Base-by-base conservation (phyloP, 2,329 filamentous ascomycete species). In the Botrytis pseudocinerea region DNA sequence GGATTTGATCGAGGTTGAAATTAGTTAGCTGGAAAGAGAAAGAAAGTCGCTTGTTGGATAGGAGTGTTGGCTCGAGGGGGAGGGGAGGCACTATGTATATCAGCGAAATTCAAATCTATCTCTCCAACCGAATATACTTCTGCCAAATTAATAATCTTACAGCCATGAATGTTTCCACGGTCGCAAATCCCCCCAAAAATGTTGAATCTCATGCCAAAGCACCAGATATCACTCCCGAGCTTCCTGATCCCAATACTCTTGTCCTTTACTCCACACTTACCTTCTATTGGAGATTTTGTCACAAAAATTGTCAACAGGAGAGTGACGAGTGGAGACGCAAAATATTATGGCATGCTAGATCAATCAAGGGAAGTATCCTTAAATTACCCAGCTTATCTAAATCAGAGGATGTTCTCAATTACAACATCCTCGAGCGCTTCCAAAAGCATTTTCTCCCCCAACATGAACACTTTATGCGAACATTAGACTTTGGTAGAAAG, bases 81-180 rank as follows among this genome's bases (percentile, higher is more conserved):
- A 35, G 32, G 4, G 32, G 32, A 4, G 32, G 32, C 32, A 35
- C 32, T 35, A 35, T 35, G 32, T 35, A 35, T 35, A 35, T 35
- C 4, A 35, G 32, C 32, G 32, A n/a, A n/a, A n/a, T n/a, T n/a
- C 46, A 14, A n/a, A 51, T 25, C 46, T 12, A 25, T 12, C 44
- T 5, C 46, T 51, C 22, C 10, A 51, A 51, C 10, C 12, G 2
- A 14, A n/a, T n/a, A n/a, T n/a, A 0, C 5, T 10, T 51, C 2
- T 16, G 1, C 5, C 12, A 51, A 51, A n/a, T 0, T 12, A 14
- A n/a, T 7, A 51, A 51, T 0, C 0, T 7, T 2, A 2, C 2
- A 51, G 12, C 25, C 48, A 51, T 51, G 25, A 9, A 51, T 7
- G 4, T n/a, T n/a, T 16, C 5, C 25, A 51, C 0, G 5, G 1